Percentiles rank a stretch among this genome's conserved stretches.
phyloP scores from a whole-genome alignment of 441 rosid genomes.

The Populus trichocarpa region DNA sequence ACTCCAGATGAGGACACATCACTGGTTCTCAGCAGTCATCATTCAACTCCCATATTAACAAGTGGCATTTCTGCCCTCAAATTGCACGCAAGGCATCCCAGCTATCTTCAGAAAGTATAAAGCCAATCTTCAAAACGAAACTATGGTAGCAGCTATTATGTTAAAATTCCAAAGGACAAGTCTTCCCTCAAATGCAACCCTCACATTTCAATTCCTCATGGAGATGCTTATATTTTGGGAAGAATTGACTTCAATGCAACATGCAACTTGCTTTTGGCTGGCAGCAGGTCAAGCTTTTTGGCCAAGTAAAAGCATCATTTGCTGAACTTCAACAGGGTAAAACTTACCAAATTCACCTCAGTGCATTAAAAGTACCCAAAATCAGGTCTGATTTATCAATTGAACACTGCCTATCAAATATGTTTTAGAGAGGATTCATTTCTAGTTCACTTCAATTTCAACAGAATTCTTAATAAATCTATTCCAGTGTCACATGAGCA shows the following conservation, averaged over 20 bases:
- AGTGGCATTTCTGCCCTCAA: background rate
- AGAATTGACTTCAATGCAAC: background rate
- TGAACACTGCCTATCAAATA: background rate
- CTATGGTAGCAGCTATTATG: background rate
- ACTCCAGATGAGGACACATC: background rate
- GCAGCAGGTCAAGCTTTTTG: background rate
- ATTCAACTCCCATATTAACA: background rate
- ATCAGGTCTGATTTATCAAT: background rate
- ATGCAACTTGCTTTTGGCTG: background rate
- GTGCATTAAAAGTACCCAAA: background rate
- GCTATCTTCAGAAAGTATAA: background rate
- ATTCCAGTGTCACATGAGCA: background rate
- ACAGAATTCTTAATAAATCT: background rate
- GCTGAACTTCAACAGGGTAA: background rate
- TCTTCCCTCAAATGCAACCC: background rate
- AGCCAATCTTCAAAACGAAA: background rate
- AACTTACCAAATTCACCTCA: background rate
- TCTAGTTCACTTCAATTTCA: background rate
- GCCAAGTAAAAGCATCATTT: background rate
- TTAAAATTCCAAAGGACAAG: background rate
- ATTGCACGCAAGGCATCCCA: too few species aligned
- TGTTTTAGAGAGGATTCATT: background rate
- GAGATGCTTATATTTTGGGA: background rate
- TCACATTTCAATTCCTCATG: background rate
- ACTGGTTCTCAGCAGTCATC: background rate